These are phyloP conservation scores for Botrytis medusae DNA, from an alignment of 2,329 filamentous ascomycete species.

Conservation along the genomic window DNA sequence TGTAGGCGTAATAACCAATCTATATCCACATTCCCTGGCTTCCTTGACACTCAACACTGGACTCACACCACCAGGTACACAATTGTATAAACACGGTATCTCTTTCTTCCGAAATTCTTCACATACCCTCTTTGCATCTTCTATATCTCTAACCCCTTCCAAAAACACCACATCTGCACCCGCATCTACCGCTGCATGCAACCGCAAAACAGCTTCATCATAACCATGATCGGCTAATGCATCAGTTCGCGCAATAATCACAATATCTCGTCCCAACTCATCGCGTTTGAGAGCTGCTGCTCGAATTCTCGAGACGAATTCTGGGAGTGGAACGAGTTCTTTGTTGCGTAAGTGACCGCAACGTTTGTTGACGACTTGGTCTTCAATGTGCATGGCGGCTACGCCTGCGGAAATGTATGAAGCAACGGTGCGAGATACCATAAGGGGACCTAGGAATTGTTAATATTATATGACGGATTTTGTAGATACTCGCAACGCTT, in stretches of 20 bases:
- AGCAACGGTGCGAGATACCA: conserved; percentile 41
- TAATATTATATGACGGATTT: neutral
- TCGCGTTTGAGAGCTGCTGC: conserved; percentile 54
- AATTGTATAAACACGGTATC: conserved; percentile 56
- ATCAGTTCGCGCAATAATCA: conserved; percentile 65
- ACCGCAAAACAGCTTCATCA: conserved; percentile 52
- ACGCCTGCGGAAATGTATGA: conserved; percentile 50
- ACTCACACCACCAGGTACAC: conserved; percentile 55
- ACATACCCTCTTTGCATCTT: conserved; percentile 44
- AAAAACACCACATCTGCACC: conserved; percentile 62
- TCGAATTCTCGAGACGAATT: conserved; percentile 52
- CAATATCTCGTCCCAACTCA: conserved; percentile 48
- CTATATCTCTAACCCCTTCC: conserved; percentile 55
- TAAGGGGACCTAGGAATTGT: conserved; percentile 38
- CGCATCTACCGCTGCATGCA: conserved; percentile 51
- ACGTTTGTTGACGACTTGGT: conserved; percentile 63
- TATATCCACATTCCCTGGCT: conserved; percentile 55
- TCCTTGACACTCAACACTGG: conserved; percentile 53
- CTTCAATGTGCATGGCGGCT: conserved; percentile 61
- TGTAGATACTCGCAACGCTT: neutral
- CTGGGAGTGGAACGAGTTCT: conserved; percentile 45
- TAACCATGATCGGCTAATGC: conserved; percentile 57
- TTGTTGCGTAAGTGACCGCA: conserved; percentile 66
- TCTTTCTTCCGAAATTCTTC: conserved; percentile 40
- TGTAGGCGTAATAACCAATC: conserved; percentile 56